Evolutionary conservation across 2,329 filamentous ascomycete genomes (phyloP).

Genomic region (Acrocalymma vagum): DNA sequence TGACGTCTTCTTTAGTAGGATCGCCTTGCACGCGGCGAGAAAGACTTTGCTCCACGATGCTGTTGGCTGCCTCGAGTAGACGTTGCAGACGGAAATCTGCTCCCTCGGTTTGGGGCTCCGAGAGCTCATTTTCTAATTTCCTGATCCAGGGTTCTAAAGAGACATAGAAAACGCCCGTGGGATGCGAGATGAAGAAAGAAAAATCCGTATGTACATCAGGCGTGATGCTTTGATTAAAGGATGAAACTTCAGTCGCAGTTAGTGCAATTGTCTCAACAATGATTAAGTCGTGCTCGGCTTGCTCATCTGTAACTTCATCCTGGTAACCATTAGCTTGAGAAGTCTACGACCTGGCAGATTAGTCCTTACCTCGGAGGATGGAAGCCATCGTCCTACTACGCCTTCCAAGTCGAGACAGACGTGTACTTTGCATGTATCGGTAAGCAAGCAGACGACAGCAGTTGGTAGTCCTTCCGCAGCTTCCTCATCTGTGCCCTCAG

Average conservation of each 20-base stretch:
- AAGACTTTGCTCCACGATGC: slow-evolving; percentile 59
- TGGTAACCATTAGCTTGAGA: slow-evolving; percentile 15
- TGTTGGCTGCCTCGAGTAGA: slow-evolving; percentile 61
- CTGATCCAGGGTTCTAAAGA: slow-evolving; percentile 66
- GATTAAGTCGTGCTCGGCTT: slow-evolving; percentile 36
- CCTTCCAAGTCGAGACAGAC: slow-evolving; percentile 69
- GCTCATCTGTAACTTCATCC: slow-evolving; percentile 27
- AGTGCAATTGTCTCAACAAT: slow-evolving; percentile 53
- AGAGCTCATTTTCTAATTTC: slow-evolving; percentile 65
- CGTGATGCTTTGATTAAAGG: slow-evolving; percentile 64
- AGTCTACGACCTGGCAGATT: background rate
- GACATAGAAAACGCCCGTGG: slow-evolving; percentile 62
- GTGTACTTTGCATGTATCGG: slow-evolving; percentile 63
- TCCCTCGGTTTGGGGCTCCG: slow-evolving; percentile 59
- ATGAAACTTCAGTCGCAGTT: slow-evolving; percentile 28
- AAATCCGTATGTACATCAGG: slow-evolving; percentile 64
- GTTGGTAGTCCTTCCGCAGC: slow-evolving; percentile 61
- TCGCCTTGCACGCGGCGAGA: slow-evolving; percentile 31
- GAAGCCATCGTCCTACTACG: slow-evolving; percentile 70
- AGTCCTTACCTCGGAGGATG: slow-evolving; percentile 49
- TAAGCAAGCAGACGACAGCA: slow-evolving; percentile 66
- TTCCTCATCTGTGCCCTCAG: slow-evolving; percentile 60
- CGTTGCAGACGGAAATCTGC: slow-evolving; percentile 65
- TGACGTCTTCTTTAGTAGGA: slow-evolving; percentile 43
- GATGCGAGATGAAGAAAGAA: slow-evolving; percentile 66